Percentiles rank a stretch among this genome's conserved stretches.
Evolutionary conservation across 352 stramenopile species (phyloP).

Genomic region (Phytophthora pseudosyringae): DNA sequence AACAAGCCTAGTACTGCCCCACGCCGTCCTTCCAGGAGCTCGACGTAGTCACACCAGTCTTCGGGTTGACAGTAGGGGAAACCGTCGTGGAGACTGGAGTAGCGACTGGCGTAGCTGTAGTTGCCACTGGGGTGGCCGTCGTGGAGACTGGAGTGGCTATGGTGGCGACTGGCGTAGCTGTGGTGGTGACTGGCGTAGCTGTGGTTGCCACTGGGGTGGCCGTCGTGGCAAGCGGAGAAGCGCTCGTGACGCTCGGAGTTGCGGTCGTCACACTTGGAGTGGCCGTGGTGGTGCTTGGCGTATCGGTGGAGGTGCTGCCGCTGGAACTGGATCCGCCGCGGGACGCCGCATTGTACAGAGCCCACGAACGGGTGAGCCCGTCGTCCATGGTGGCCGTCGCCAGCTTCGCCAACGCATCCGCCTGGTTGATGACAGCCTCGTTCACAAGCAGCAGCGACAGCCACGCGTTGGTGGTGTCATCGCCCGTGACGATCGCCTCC

Average conservation of each 20-base stretch:
- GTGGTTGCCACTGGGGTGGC: neutral
- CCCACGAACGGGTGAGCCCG: slow-evolving; percentile 71
- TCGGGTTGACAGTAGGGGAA: slow-evolving; percentile 10
- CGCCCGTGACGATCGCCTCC: slow-evolving; percentile 57
- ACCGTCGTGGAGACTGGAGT: neutral
- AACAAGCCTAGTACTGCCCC: slow-evolving; percentile 21
- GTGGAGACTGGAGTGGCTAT: slow-evolving; percentile 2
- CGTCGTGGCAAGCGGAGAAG: slow-evolving; percentile 6
- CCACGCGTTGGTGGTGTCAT: slow-evolving; percentile 62
- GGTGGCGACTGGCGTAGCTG: neutral
- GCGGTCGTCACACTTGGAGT: neutral
- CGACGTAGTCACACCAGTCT: slow-evolving; percentile 9
- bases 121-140: slow-evolving; percentile 3
- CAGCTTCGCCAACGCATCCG: slow-evolving; percentile 52
- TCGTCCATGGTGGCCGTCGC: slow-evolving; percentile 64
- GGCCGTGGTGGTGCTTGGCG: slow-evolving; percentile 19
- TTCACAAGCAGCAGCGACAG: slow-evolving; percentile 80
- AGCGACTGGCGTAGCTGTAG: neutral
- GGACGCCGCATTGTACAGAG: slow-evolving; percentile 69
- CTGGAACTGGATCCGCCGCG: slow-evolving; percentile 30
- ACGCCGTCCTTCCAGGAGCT: slow-evolving; percentile 22
- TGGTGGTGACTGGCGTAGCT: neutral
- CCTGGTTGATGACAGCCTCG: slow-evolving; percentile 67
- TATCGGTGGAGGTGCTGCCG: slow-evolving; percentile 15
- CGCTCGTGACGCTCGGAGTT: slow-evolving; percentile 7